Evolutionary conservation across 2,329 filamentous ascomycete species (phyloP).

Genomic region (Aspergillus brunneoviolaceus): DNA sequence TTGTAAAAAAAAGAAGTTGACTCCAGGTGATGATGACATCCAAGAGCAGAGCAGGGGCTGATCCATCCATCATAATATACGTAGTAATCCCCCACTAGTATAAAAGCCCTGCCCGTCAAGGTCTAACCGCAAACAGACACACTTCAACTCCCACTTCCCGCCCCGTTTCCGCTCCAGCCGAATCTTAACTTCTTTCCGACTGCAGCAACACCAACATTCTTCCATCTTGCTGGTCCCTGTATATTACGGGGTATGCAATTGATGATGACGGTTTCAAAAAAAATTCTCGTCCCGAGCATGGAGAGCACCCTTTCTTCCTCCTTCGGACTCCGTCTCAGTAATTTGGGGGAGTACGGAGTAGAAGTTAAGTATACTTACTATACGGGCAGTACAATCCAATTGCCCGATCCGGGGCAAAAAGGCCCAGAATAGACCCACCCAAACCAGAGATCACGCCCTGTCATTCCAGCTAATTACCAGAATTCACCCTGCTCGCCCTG

Average conservation of each 20-base stretch:
- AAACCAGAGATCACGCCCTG: not conserved
- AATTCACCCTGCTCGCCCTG: not conserved
- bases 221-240: not conserved
- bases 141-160: not conserved
- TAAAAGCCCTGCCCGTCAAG: too few species aligned
- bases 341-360: too few species aligned
- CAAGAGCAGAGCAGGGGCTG: not conserved
- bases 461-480: not conserved
- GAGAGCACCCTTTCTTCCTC: too few species aligned
- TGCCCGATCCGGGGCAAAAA: too few species aligned
- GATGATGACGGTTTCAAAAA: too few species aligned
- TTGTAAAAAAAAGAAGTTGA: too few species aligned
- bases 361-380: too few species aligned
- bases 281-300: too few species aligned
- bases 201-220: not conserved
- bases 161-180: not conserved
- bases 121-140: not conserved
- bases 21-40: slow-evolving; percentile 1
- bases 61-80: not conserved
- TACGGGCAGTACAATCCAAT: too few species aligned
- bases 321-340: too few species aligned
- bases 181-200: not conserved
- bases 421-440: too few species aligned
- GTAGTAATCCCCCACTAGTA: too few species aligned
- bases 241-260: not conserved